Percentiles rank a stretch among this genome's conserved stretches.
phyloP scores from a whole-genome alignment of 805 yeast genomes.

The Jamesozyma piceae region DNA sequence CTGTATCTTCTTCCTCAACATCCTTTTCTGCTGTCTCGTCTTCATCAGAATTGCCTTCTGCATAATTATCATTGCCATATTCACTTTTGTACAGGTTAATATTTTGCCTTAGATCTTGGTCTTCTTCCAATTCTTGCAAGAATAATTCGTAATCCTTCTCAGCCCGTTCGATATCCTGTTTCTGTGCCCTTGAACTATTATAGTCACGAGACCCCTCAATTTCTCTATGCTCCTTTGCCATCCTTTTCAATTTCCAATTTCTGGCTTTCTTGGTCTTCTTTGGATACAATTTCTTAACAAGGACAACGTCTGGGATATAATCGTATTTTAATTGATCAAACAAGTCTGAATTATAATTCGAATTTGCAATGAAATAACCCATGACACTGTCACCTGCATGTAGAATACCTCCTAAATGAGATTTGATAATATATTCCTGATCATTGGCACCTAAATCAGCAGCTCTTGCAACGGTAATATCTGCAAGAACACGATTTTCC shows the following conservation, averaged over 20 bases:
- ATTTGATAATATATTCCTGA: slow-evolving; percentile 68
- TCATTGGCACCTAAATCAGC: slow-evolving; percentile 83
- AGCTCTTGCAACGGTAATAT: slow-evolving; percentile 86
- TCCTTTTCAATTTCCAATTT: slow-evolving; percentile 90
- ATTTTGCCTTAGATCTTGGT: slow-evolving; percentile 83
- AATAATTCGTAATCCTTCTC: slow-evolving; percentile 91
- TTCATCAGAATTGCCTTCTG: slow-evolving; percentile 34
- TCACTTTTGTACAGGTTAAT: slow-evolving; percentile 75
- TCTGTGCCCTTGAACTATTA: slow-evolving; percentile 54
- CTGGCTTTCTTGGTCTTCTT: slow-evolving; percentile 63
- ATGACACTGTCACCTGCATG: slow-evolving; percentile 96
- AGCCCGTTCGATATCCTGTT: slow-evolving; percentile 82
- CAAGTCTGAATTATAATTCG: slow-evolving; percentile 81
- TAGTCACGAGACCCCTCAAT: slow-evolving; percentile 60
- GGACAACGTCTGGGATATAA: slow-evolving; percentile 75
- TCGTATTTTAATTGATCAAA: slow-evolving; percentile 62
- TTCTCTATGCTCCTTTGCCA: slow-evolving; percentile 92
- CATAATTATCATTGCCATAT: slow-evolving; percentile 29
- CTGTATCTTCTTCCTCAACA: background rate
- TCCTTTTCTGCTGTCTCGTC: slow-evolving; percentile 34
- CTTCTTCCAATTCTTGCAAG: slow-evolving; percentile 96
- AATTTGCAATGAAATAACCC: slow-evolving; percentile 79
- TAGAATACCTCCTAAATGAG: slow-evolving; percentile 87
- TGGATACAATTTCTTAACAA: slow-evolving; percentile 81
- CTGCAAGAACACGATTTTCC: slow-evolving; percentile 79